Percentiles rank a stretch among this genome's conserved stretches.
These are phyloP conservation scores for Mycena haematopus DNA, from an alignment of 768 basidiomycete species.

Conservation along the genomic window DNA sequence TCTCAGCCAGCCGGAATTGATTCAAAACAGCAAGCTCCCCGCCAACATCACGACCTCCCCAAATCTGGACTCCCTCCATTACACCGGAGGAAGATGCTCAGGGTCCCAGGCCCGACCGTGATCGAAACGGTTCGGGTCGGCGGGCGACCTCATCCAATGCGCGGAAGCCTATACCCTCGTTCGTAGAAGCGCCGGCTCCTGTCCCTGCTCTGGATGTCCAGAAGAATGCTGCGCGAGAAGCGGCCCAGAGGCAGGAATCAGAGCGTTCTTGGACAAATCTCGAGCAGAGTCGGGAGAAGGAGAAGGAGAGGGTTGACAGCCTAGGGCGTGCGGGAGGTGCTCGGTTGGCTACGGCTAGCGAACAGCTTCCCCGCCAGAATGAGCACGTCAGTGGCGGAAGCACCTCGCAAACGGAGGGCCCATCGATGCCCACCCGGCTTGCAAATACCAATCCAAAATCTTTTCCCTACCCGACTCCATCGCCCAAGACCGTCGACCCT, in stretches of 20 bases:
- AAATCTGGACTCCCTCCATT: constrained; percentile 18
- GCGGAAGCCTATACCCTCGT: constrained; percentile 17
- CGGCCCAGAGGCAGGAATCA: not conserved
- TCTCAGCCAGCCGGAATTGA: not conserved
- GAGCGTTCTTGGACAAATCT: constrained; percentile 8
- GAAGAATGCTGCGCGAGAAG: constrained; percentile 11
- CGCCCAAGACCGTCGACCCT: not conserved
- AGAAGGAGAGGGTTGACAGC: not conserved
- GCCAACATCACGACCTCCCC: constrained; percentile 11
- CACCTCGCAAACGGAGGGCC: constrained; percentile 13
- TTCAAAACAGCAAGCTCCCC: constrained; percentile 11
- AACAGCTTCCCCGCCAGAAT: constrained; percentile 14
- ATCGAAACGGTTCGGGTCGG: constrained; percentile 3
- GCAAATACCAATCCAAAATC: constrained; percentile 5
- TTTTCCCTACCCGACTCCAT: not conserved
- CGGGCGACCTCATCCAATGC: not conserved
- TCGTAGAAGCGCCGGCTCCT: not conserved
- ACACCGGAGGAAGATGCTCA: not conserved
- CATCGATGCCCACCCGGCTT: constrained; percentile 18
- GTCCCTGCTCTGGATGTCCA: not conserved
- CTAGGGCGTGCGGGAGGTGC: constrained; percentile 1
- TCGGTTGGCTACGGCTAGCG: constrained; percentile 18
- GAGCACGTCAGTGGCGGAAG: constrained; percentile 19
- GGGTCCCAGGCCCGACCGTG: not conserved
- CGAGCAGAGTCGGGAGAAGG: constrained; percentile 14